Evolutionary conservation across 2,329 filamentous ascomycete species (phyloP).

Genomic region (Alternaria triticina): DNA sequence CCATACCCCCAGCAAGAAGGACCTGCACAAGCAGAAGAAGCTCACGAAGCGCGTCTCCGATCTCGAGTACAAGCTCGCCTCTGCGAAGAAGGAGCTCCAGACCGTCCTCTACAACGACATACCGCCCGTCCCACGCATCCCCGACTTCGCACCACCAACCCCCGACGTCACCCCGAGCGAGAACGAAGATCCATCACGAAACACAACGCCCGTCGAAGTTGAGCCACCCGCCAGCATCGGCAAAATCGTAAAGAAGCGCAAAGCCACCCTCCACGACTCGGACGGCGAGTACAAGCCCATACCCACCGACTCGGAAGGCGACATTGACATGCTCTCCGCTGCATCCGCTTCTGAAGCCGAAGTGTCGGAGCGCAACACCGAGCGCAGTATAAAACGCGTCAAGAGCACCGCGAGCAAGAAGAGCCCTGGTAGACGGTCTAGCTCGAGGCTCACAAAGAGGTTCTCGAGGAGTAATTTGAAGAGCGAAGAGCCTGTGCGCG

Average conservation of each 20-base stretch:
- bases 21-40: constrained; percentile 63
- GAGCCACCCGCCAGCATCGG: constrained; percentile 13
- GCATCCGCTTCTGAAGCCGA: constrained; percentile 25
- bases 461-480: constrained; percentile 17
- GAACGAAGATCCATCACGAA: constrained; percentile 30
- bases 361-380: neutral
- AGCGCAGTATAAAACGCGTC: constrained; percentile 20
- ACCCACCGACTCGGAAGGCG: constrained; percentile 24
- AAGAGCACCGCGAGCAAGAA: constrained; percentile 19
- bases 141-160: constrained; percentile 38
- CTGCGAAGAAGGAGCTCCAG: constrained; percentile 61
- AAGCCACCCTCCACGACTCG: constrained; percentile 35
- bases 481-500: constrained; percentile 26
- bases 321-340: constrained; percentile 23
- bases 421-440: constrained; percentile 17
- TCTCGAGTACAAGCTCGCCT: constrained; percentile 64
- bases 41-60: constrained; percentile 66
- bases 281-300: constrained; percentile 39
- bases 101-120: constrained; percentile 54
- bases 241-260: constrained; percentile 50
- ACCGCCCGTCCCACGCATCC: constrained; percentile 47
- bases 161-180: constrained; percentile 27
- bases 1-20: constrained; percentile 61
- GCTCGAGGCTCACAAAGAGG: constrained; percentile 21
- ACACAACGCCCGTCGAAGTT: constrained; percentile 15